These are phyloP conservation scores for Phaeotremella fagi DNA, from an alignment of 768 basidiomycete genomes.

Conservation along the genomic window DNA sequence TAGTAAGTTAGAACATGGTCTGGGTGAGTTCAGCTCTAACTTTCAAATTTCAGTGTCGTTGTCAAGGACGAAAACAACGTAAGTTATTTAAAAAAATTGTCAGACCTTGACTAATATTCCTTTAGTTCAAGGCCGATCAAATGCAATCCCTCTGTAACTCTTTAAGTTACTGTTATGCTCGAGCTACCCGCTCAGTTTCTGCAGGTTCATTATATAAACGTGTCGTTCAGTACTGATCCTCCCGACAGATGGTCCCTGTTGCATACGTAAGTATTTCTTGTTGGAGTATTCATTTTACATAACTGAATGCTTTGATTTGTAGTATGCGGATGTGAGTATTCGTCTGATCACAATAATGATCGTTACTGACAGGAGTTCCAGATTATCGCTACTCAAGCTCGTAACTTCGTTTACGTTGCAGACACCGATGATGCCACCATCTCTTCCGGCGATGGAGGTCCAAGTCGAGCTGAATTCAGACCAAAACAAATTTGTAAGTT, in stretches of 20 bases:
- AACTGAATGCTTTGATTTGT: not conserved
- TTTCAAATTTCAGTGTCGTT: constrained; percentile 2
- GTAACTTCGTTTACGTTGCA: constrained; percentile 15
- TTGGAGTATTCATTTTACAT: no score
- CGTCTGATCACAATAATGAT: not conserved
- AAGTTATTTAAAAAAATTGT: no score
- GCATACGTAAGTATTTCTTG: constrained; percentile 16
- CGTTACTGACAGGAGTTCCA: not conserved
- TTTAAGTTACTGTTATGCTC: constrained; percentile 29
- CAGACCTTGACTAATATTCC: no score
- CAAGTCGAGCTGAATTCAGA: not conserved
- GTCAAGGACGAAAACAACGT: constrained; percentile 34
- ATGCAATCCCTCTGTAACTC: constrained; percentile 28
- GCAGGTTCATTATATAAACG: constrained; percentile 11
- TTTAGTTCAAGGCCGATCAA: constrained; percentile 26
- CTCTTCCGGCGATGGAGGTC: not conserved
- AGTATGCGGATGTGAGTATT: constrained; percentile 24
- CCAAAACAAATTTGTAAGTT: not conserved
- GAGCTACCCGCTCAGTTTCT: constrained; percentile 30
- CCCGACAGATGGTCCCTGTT: constrained; percentile 15
- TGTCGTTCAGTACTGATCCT: not conserved
- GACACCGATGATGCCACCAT: constrained; percentile 10
- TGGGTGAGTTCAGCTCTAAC: no score
- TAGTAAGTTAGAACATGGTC: constrained; percentile 18
- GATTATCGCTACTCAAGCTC: constrained; percentile 15